Percentiles rank a stretch among this genome's conserved stretches.
phyloP scores from a whole-genome alignment of 768 basidiomycete species.

The Fomitopsis serialis region DNA sequence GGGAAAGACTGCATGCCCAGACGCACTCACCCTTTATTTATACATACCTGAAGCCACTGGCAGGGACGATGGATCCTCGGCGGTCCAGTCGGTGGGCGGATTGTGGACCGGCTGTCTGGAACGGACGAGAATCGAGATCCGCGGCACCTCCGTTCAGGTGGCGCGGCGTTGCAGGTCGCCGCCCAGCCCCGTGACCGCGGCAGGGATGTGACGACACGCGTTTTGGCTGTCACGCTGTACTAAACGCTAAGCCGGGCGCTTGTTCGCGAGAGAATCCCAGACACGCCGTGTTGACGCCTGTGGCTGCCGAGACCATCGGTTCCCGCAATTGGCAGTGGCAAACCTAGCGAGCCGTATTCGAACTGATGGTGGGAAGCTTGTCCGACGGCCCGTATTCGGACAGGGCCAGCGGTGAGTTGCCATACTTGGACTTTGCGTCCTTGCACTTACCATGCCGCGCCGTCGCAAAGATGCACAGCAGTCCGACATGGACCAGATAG shows the following conservation, averaged over 20 bases:
- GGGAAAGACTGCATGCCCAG: too few relatives aligned
- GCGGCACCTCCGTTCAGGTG: too few relatives aligned
- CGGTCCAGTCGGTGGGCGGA: too few relatives aligned
- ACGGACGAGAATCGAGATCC: too few relatives aligned
- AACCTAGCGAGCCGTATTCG: constrained; percentile 24
- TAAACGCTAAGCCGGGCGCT: neutral
- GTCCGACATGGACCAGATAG: constrained; percentile 31
- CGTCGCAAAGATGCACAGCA: constrained; percentile 6
- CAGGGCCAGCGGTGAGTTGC: constrained; percentile 13
- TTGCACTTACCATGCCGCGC: neutral
- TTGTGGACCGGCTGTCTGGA: too few relatives aligned
- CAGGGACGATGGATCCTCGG: too few relatives aligned
- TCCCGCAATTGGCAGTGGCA: neutral
- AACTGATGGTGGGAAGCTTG: constrained; percentile 27
- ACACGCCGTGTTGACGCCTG: neutral
- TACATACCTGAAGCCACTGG: too few relatives aligned
- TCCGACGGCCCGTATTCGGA: constrained; percentile 40
- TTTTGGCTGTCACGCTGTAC: constrained; percentile 9
- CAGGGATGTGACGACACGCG: constrained; percentile 37
- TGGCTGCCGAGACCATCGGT: neutral
- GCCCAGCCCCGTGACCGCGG: constrained; percentile 42
- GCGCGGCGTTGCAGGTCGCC: too few relatives aligned
- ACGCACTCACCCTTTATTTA: too few relatives aligned
- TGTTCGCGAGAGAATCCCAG: neutral
- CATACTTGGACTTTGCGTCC: neutral